Percentiles rank a stretch among this genome's conserved stretches.
phyloP scores from a whole-genome alignment of 2,329 filamentous ascomycete species.

The Fusarium pseudograminearum region DNA sequence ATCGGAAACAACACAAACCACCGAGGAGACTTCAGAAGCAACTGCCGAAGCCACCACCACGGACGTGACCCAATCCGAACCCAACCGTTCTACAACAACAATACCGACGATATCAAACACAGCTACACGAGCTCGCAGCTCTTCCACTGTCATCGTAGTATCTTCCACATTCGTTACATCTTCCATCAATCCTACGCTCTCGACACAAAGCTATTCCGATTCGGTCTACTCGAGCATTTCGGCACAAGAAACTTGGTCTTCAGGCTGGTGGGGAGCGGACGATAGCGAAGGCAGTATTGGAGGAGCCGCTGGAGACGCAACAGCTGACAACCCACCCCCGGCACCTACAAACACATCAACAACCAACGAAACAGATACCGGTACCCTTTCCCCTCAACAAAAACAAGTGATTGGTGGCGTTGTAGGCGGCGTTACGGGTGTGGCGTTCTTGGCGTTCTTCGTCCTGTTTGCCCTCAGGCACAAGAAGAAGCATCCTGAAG shows the following conservation, averaged over 20 bases:
- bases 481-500: slow-evolving; percentile 63
- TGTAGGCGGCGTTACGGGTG: slow-evolving; percentile 68
- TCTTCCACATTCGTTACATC: slow-evolving; percentile 38
- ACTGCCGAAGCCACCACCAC: slow-evolving; percentile 31
- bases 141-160: slow-evolving; percentile 39
- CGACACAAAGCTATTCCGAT: slow-evolving; percentile 37
- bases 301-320: slow-evolving; percentile 32
- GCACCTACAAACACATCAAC: slow-evolving; percentile 39
- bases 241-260: slow-evolving; percentile 42
- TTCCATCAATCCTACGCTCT: slow-evolving; percentile 27
- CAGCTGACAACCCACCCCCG: slow-evolving; percentile 37
- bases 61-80: slow-evolving; percentile 20
- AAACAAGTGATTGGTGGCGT: slow-evolving; percentile 66
- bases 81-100: slow-evolving; percentile 20
- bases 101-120: slow-evolving; percentile 28
- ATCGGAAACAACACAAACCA: slow-evolving; percentile 18
- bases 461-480: slow-evolving; percentile 66
- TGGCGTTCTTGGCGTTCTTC: slow-evolving; percentile 67
- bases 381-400: slow-evolving; percentile 50
- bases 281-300: slow-evolving; percentile 21
- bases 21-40: slow-evolving; percentile 26
- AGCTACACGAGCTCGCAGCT: slow-evolving; percentile 27
- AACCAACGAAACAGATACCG: slow-evolving; percentile 38
- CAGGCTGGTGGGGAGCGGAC: slow-evolving; percentile 37
- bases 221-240: slow-evolving; percentile 45